Evolutionary conservation across 495 filamentous ascomycete species (phyloP).

Genomic region (Opeltia flavorubescens): DNA sequence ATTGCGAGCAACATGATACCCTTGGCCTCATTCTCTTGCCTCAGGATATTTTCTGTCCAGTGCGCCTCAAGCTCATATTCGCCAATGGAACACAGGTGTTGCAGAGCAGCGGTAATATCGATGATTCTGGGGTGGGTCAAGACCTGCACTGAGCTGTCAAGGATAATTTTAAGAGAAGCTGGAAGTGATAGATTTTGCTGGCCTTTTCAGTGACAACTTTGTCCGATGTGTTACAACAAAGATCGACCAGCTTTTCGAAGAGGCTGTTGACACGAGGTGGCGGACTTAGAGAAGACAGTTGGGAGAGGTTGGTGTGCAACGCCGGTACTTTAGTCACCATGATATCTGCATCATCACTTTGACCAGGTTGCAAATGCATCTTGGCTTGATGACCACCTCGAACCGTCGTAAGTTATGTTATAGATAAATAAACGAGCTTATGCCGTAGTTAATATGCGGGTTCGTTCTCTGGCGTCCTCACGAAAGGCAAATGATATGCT

Average conservation of each 20-base stretch:
- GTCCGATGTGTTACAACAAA: slow-evolving; percentile 18
- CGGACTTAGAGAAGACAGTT: slow-evolving; percentile 9
- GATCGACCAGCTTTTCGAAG: slow-evolving; percentile 22
- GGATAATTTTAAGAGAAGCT: background rate
- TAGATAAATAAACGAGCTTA: too few relatives aligned
- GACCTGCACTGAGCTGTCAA: slow-evolving; percentile 11
- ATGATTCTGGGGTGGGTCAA: slow-evolving; percentile 15
- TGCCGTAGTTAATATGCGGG: too few relatives aligned
- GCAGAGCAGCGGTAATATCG: slow-evolving; percentile 17
- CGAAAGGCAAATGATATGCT: too few relatives aligned
- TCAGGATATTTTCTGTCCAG: slow-evolving; percentile 22
- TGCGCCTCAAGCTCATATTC: slow-evolving; percentile 26
- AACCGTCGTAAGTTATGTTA: too few relatives aligned
- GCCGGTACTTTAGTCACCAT: slow-evolving; percentile 2
- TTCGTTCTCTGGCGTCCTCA: too few relatives aligned
- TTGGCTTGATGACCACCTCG: background rate
- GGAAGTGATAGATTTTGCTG: background rate
- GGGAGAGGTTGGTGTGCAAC: slow-evolving; percentile 7
- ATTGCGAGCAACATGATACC: slow-evolving; percentile 3
- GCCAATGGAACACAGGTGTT: slow-evolving; percentile 22
- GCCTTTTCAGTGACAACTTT: slow-evolving; percentile 8
- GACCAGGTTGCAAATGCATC: background rate
- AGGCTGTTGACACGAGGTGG: slow-evolving; percentile 21
- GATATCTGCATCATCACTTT: background rate
- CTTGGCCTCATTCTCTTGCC: slow-evolving; percentile 3